A percentile compares a stretch with the other conserved stretches of the same genome.
Conservation (phyloP, 108 stramenopile genomes). For the Chaetoceros muelleri region DNA sequence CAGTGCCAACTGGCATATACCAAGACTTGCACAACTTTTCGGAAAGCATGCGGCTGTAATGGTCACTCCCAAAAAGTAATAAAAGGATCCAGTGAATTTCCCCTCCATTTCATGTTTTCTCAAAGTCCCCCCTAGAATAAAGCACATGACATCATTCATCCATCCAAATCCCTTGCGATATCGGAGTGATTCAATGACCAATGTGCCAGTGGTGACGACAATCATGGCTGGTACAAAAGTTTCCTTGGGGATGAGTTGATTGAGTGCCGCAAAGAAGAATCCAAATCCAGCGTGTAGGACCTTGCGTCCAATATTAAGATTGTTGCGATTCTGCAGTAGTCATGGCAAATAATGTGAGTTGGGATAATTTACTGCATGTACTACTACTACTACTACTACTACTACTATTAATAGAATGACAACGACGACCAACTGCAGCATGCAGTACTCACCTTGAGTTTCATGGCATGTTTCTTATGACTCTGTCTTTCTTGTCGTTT, state of each 20-base stretch:
- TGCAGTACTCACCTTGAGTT: slow-evolving; percentile 11
- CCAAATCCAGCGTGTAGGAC: slow-evolving; percentile 62
- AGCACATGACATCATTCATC: slow-evolving; percentile 61
- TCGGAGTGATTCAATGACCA: slow-evolving; percentile 55
- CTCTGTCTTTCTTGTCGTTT: slow-evolving; percentile 3
- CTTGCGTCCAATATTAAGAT: slow-evolving; percentile 61
- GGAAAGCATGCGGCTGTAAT: slow-evolving; percentile 48
- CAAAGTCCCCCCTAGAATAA: slow-evolving; percentile 41
- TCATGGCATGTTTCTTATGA: slow-evolving; percentile 22
- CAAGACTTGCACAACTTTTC: slow-evolving; percentile 49
- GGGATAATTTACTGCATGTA: neutral
- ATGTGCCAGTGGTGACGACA: slow-evolving; percentile 21
- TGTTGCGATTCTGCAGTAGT: slow-evolving; percentile 48
- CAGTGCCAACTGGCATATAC: slow-evolving; percentile 68
- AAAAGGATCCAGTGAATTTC: slow-evolving; percentile 75
- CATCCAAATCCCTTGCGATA: slow-evolving; percentile 69
- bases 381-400: neutral
- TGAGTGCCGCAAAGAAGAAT: slow-evolving; percentile 58
- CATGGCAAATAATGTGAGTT: neutral
- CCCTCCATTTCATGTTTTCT: slow-evolving; percentile 86
- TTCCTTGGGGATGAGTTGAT: slow-evolving; percentile 55
- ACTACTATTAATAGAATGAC: neutral
- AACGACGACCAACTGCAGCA: neutral
- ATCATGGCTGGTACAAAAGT: slow-evolving; percentile 53
- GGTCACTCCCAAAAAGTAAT: slow-evolving; percentile 75